Conservation (phyloP, 2,329 filamentous ascomycete genomes). For the Cladophialophora chaetospira region DNA sequence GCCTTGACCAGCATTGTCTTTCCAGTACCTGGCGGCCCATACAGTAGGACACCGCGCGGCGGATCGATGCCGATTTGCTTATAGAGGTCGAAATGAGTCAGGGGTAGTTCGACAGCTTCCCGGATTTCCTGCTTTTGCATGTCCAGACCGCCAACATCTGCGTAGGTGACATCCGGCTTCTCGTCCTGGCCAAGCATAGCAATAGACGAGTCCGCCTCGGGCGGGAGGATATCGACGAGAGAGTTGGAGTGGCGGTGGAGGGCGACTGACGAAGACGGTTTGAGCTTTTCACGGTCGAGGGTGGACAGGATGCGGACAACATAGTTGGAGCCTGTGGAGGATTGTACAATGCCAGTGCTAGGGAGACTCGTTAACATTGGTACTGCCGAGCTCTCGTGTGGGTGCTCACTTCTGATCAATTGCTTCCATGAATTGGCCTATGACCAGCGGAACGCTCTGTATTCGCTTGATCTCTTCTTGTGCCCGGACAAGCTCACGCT, state of each 20-base stretch:
- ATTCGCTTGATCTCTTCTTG: conserved; percentile 99
- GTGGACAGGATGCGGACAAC: conserved; percentile 98
- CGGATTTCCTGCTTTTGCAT: conserved; percentile 99
- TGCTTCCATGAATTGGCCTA: conserved; percentile 99
- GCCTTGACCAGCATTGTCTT: conserved; percentile 99
- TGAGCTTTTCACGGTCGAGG: conserved; percentile 95
- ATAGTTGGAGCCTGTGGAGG: conserved; percentile 97
- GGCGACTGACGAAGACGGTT: conserved; percentile 95
- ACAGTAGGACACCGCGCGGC: conserved; percentile 91
- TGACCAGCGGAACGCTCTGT: conserved; percentile 95
- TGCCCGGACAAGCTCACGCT: conserved; percentile 92
- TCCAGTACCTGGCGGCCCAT: conserved; percentile 91
- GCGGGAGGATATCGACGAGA: conserved; percentile 96
- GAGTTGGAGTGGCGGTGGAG: conserved; percentile 98
- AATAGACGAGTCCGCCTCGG: conserved; percentile 97
- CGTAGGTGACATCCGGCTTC: conserved; percentile 98
- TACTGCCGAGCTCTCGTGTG: no score
- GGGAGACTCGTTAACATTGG: no score
- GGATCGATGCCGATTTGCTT: conserved; percentile 99
- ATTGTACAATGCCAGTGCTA: conserved; percentile 97
- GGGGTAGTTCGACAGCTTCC: conserved; percentile 92
- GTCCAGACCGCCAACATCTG: conserved; percentile 93
- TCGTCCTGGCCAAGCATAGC: conserved; percentile 96
- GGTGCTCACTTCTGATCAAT: conserved; percentile 95
- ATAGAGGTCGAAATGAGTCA: conserved; percentile 98